These are phyloP conservation scores for Syzygium syzygioides DNA, from an alignment of 441 rosid species.

Conservation along the genomic window DNA sequence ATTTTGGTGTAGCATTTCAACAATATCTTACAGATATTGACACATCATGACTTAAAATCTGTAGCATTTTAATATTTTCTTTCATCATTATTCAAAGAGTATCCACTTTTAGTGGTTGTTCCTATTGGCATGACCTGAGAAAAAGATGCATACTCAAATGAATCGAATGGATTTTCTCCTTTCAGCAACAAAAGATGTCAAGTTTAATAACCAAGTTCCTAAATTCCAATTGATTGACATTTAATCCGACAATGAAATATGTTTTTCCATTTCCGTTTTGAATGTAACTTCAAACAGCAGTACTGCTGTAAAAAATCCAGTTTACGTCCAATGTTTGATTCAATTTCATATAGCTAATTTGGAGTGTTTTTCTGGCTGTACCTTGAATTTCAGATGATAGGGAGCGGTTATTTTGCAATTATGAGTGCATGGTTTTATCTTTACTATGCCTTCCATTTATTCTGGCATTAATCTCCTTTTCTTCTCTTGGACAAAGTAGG, in stretches of 20 bases:
- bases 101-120: not conserved
- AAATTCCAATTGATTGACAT: not conserved
- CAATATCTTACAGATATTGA: not conserved
- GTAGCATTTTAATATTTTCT: not conserved
- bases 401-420: not conserved
- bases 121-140: not conserved
- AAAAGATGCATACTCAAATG: not conserved
- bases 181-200: not conserved
- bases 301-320: not conserved
- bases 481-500: conserved; percentile 30
- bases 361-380: not conserved
- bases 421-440: not conserved
- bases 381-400: not conserved
- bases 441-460: not conserved
- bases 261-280: not conserved
- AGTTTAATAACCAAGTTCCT: not conserved
- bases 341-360: not conserved
- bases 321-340: not conserved
- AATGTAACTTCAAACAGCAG: not conserved
- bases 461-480: not conserved
- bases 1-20: not conserved
- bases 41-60: not conserved
- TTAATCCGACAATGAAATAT: not conserved
- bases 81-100: not conserved
- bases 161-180: not conserved